Evolutionary conservation across 345 rosid genomes (phyloP), one percentile per base, ranked within the genome.

Genomic region (Trapa bicornis): DNA sequence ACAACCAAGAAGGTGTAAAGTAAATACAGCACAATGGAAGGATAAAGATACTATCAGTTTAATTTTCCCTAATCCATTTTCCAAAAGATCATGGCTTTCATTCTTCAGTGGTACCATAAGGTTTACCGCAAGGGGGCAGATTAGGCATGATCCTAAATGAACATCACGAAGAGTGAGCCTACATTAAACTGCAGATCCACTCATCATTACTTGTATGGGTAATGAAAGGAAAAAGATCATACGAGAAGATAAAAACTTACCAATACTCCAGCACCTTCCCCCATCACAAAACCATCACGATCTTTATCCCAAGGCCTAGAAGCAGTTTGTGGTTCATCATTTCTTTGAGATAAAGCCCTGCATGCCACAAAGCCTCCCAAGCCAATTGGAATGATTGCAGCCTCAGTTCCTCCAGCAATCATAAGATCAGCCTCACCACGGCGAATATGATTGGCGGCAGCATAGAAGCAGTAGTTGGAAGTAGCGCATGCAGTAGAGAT

Each of bases 361-460:
- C 97, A 95, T 16, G 99, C 99, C 72, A 89, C 92, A 75, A 95
- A 95, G 67, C 99, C 96, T 67, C 96, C 96, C 88, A 95, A 79
- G 16, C 96, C 99, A 71, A 91, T 84, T 66, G 99, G 99, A 77
- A 95, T 85, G 64, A 95, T 83, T 42, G 96, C 96, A 75, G 99
- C 99, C 83, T 91, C 99, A 33, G 96, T 91, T 78, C 99, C 97
- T 71, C 99, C 99, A 71, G 99, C 96, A 82, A 95, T 70, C 91
- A 95, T 95, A 86, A 95, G 67, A 74, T 95, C 97, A 74, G 97
- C 99, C 86, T 91, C 97, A 47, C 96, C 97, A 33, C 96, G 90
- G 38, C 93, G 99, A 68, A 91, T 95, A 80, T 91, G 96, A 67
- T 95, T 91, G 17, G 99, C 97, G 80, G 99, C 99, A 71, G 96